phyloP scores from a whole-genome alignment of 352 stramenopile genomes.

The Globisporangium nunn region DNA sequence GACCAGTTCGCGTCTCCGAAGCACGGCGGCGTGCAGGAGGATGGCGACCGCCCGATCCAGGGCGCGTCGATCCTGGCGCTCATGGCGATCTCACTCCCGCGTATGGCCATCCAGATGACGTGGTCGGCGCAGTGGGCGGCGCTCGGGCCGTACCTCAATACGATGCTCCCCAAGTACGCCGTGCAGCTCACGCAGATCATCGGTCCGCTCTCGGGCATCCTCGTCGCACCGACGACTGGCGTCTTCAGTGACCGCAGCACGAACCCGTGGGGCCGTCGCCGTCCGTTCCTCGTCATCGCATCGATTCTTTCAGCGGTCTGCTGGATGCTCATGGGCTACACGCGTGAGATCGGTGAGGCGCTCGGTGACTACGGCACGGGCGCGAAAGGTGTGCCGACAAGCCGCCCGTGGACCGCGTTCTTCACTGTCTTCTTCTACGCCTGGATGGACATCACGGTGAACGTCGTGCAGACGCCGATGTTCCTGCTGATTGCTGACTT shows the following conservation, averaged over 20 bases:
- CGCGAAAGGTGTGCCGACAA: neutral
- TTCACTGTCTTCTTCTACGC: constrained; percentile 22
- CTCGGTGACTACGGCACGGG: constrained; percentile 1
- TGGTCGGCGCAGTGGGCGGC: constrained; percentile 74
- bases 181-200: constrained; percentile 34
- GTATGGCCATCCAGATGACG: constrained; percentile 73
- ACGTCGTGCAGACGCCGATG: neutral
- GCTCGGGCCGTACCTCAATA: constrained; percentile 58
- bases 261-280: constrained; percentile 16
- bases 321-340: constrained; percentile 22
- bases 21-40: no score
- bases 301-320: constrained; percentile 15
- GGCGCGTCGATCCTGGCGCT: constrained; percentile 46
- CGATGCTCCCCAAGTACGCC: constrained; percentile 48
- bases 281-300: constrained; percentile 15
- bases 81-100: constrained; percentile 50
- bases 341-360: constrained; percentile 13
- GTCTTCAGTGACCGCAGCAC: constrained; percentile 14
- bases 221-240: constrained; percentile 4
- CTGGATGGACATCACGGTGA: neutral
- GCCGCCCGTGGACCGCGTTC: constrained; percentile 20
- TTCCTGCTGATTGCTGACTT: neutral
- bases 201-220: neutral
- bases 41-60: neutral
- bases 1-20: no score